These are phyloP conservation scores for Rhodotorula glutinis DNA, from an alignment of 1,284 basidiomycete genomes.

Conservation along the genomic window DNA sequence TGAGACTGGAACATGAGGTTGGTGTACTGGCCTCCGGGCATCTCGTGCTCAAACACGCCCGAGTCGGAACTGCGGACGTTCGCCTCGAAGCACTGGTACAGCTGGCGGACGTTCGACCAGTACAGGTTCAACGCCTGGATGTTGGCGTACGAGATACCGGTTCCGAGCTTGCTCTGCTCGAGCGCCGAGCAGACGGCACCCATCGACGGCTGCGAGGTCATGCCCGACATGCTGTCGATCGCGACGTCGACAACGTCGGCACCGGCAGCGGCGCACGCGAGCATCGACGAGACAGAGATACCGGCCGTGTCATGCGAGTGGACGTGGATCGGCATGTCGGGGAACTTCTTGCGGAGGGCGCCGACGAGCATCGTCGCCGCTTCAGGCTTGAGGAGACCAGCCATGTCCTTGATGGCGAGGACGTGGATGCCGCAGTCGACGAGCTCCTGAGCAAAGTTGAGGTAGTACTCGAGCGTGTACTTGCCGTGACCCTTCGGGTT, in stretches of 20 bases:
- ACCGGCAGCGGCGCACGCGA: constrained; percentile 90
- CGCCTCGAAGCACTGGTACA: constrained; percentile 97
- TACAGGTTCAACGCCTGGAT: constrained; percentile 97
- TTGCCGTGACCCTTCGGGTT: constrained; percentile 86
- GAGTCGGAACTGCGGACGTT: constrained; percentile 83
- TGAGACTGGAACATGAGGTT: constrained; percentile 86
- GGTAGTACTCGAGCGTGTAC: constrained; percentile 97
- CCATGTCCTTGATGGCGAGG: constrained; percentile 99
- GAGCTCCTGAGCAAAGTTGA: constrained; percentile 91
- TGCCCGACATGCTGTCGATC: constrained; percentile 98
- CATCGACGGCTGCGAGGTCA: constrained; percentile 99
- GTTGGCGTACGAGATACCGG: constrained; percentile 95
- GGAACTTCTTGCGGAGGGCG: constrained; percentile 91
- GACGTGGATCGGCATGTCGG: constrained; percentile 97
- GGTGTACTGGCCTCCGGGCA: constrained; percentile 76
- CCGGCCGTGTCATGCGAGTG: constrained; percentile 99
- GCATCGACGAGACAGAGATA: constrained; percentile 94
- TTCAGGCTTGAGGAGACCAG: constrained; percentile 91
- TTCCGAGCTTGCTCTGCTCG: constrained; percentile 91
- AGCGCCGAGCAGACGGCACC: constrained; percentile 90
- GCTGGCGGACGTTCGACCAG: constrained; percentile 94
- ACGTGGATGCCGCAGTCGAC: constrained; percentile 96
- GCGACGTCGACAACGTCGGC: constrained; percentile 98
- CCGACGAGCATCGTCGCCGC: constrained; percentile 90
- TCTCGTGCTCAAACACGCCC: constrained; percentile 98